Evolutionary conservation across 306 rosid genomes (phyloP).

Genomic region (Acacia melanoxylon): DNA sequence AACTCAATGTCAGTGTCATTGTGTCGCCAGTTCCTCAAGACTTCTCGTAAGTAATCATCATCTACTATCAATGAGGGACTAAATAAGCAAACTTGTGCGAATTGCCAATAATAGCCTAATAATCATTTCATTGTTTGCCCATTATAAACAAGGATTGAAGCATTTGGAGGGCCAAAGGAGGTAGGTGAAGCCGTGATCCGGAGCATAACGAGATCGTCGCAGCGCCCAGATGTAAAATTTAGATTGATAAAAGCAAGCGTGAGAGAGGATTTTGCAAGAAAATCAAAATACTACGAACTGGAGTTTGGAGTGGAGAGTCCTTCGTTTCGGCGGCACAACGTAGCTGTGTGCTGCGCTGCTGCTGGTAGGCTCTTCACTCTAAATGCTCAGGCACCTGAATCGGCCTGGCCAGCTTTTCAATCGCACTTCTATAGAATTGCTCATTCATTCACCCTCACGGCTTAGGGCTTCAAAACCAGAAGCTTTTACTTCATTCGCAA

Average conservation of each 20-base stretch:
- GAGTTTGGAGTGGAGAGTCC: constrained; percentile 84
- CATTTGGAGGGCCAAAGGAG: constrained; percentile 84
- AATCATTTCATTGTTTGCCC: not conserved
- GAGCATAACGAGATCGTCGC: constrained; percentile 62
- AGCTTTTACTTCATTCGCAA: not conserved
- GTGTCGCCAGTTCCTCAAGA: constrained; percentile 74
- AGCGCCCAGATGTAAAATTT: constrained; percentile 61
- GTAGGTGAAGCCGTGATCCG: constrained; percentile 79
- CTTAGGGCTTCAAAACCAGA: not conserved
- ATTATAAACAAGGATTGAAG: constrained; percentile 64
- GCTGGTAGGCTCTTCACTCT: constrained; percentile 70
- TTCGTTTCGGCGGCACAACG: constrained; percentile 62
- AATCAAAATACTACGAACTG: constrained; percentile 62
- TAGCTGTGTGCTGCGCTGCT: constrained; percentile 68
- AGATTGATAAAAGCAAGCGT: constrained; percentile 57
- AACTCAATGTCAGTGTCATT: constrained; percentile 88
- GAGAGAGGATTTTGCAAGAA: constrained; percentile 56
- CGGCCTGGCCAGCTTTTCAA: constrained; percentile 63
- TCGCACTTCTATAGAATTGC: constrained; percentile 63
- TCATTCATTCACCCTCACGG: constrained; percentile 38
- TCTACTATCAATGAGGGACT: not conserved
- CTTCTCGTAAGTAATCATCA: constrained; percentile 61
- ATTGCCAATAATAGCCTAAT: not conserved
- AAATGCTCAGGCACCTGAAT: constrained; percentile 93
- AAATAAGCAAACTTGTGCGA: not conserved